Percentiles rank a stretch among this genome's conserved stretches.
phyloP scores from a whole-genome alignment of 352 stramenopile genomes.

The Phytophthora constricta region DNA sequence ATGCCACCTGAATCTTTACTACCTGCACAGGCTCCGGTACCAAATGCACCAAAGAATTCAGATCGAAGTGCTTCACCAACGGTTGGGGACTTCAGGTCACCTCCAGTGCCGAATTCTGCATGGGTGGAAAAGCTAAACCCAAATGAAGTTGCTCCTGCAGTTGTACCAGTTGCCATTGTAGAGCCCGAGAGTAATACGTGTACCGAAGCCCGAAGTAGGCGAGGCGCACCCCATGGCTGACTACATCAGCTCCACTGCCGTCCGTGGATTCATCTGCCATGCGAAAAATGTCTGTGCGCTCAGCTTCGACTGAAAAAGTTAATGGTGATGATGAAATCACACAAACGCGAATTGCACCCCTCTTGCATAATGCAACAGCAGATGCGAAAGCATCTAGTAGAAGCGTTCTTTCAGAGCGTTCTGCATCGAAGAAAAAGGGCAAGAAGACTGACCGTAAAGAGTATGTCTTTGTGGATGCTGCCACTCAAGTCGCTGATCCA shows the following conservation, averaged over 20 bases:
- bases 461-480: constrained; percentile 2
- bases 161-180: no score
- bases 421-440: constrained; percentile 20
- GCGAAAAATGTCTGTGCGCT: neutral
- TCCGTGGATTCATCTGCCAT: neutral
- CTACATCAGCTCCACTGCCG: neutral
- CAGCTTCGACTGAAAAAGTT: neutral
- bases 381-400: constrained; percentile 23
- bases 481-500: constrained; percentile 15
- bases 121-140: constrained; percentile 13
- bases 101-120: neutral
- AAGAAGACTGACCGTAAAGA: constrained; percentile 2
- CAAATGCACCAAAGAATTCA: neutral
- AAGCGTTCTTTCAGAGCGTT: constrained; percentile 7
- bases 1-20: neutral
- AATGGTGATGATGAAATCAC: neutral
- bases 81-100: neutral
- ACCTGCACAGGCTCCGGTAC: neutral
- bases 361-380: constrained; percentile 11
- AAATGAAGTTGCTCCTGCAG: no score
- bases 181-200: no score
- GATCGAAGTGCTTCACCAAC: neutral
- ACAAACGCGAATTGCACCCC: neutral
- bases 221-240: no score
- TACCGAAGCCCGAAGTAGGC: no score